Percentiles rank a stretch among this genome's conserved stretches.
These are phyloP conservation scores for Coccomyxa subellipsoidea DNA, from an alignment of 163 green algal genomes.

Conservation along the genomic window DNA sequence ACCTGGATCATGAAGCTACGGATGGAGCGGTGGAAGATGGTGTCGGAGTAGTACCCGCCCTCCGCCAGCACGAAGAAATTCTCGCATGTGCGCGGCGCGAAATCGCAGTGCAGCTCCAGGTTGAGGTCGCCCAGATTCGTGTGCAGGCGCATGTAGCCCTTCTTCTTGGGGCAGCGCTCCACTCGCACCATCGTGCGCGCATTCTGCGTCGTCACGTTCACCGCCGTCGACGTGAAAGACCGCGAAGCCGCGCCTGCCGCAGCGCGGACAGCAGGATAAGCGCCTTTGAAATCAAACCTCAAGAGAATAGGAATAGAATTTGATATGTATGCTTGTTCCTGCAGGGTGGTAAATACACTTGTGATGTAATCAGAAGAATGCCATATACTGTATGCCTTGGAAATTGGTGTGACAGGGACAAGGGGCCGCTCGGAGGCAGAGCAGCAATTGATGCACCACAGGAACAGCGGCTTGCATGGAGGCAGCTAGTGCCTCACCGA, in stretches of 20 bases:
- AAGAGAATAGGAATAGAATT: too few relatives aligned
- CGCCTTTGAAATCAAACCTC: neutral
- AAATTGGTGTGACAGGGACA: too few relatives aligned
- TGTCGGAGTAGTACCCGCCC: slow-evolving; percentile 87
- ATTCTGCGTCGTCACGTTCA: slow-evolving; percentile 40
- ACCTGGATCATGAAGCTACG: slow-evolving; percentile 95
- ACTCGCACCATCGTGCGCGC: slow-evolving; percentile 42
- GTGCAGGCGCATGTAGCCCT: slow-evolving; percentile 58
- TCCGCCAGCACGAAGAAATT: slow-evolving; percentile 95
- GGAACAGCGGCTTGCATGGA: too few relatives aligned
- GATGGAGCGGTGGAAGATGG: slow-evolving; percentile 89
- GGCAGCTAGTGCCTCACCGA: too few relatives aligned
- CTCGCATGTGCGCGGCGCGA: slow-evolving; percentile 85
- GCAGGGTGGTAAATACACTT: too few relatives aligned
- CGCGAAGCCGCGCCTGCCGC: slow-evolving; percentile 50
- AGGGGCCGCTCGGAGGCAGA: too few relatives aligned
- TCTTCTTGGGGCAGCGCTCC: slow-evolving; percentile 74
- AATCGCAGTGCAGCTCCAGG: slow-evolving; percentile 93
- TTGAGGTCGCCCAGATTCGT: slow-evolving; percentile 89
- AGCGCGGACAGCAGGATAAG: too few relatives aligned
- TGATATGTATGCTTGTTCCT: too few relatives aligned
- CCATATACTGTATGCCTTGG: too few relatives aligned
- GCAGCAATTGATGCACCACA: too few relatives aligned
- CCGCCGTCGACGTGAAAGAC: slow-evolving; percentile 83
- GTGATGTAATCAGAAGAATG: too few relatives aligned